Percentiles rank a stretch among this genome's conserved stretches.
Evolutionary conservation across 352 stramenopile genomes (phyloP).

Genomic region (Elongisporangium anandrum): DNA sequence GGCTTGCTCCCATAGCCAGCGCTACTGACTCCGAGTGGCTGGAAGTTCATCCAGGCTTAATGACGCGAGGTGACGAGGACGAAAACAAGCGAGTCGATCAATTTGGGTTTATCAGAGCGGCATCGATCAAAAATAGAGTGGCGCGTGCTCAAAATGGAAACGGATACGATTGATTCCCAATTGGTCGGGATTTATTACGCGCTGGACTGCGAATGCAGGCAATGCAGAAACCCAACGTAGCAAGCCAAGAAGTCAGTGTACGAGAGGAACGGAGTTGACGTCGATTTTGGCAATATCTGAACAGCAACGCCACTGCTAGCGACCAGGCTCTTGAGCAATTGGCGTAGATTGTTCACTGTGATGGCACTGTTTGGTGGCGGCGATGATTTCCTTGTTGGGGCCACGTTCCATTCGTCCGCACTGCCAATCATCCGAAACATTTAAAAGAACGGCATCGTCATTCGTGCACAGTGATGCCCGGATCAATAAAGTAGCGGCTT

Average conservation of each 20-base stretch:
- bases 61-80: too few species aligned
- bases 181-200: neutral
- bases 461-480: too few species aligned
- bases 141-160: too few species aligned
- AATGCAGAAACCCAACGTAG: slow-evolving; percentile 45
- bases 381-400: neutral
- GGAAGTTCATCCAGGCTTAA: neutral
- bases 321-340: slow-evolving; percentile 39
- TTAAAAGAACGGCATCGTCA: too few species aligned
- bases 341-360: slow-evolving; percentile 26
- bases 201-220: slow-evolving; percentile 7
- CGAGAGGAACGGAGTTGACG: slow-evolving; percentile 33
- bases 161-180: neutral
- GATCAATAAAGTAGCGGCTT: too few species aligned
- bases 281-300: slow-evolving; percentile 15
- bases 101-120: neutral
- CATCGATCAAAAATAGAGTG: neutral
- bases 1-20: neutral
- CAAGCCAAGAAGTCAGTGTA: slow-evolving; percentile 69
- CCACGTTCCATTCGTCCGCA: slow-evolving; percentile 9
- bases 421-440: slow-evolving; percentile 1
- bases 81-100: neutral
- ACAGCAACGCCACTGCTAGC: slow-evolving; percentile 22
- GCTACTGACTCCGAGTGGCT: neutral
- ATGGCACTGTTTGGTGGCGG: neutral